Evolutionary conservation across 2,329 filamentous ascomycete genomes (phyloP).

Genomic region (Beauveria sp.): DNA sequence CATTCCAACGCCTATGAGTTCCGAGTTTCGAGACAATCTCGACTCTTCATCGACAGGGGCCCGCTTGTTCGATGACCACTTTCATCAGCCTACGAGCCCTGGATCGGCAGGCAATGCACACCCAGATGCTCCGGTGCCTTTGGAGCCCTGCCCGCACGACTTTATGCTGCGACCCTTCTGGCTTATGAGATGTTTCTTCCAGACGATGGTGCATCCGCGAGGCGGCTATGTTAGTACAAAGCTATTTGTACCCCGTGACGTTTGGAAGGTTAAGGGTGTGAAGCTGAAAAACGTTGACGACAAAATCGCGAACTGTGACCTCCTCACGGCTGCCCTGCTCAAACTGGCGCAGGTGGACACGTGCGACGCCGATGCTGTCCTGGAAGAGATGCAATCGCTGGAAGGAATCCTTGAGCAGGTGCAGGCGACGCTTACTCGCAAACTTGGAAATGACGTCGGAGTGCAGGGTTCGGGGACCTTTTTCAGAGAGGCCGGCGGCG

Average conservation of each 20-base stretch:
- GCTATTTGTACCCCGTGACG: slow-evolving; percentile 84
- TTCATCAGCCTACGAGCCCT: slow-evolving; percentile 59
- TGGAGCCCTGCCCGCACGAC: slow-evolving; percentile 89
- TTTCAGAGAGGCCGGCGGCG: slow-evolving; percentile 61
- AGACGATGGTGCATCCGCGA: slow-evolving; percentile 83
- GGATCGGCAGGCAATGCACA: slow-evolving; percentile 58
- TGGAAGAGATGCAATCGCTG: slow-evolving; percentile 89
- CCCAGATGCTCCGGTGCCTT: slow-evolving; percentile 60
- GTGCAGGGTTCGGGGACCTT: slow-evolving; percentile 64
- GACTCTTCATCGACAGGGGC: slow-evolving; percentile 59
- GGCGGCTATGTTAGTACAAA: slow-evolving; percentile 89
- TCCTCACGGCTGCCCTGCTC: slow-evolving; percentile 78
- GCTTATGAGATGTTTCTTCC: slow-evolving; percentile 91
- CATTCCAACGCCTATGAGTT: slow-evolving; percentile 59
- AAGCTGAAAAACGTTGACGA: slow-evolving; percentile 90
- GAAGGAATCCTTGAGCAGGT: slow-evolving; percentile 83
- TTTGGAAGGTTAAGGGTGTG: slow-evolving; percentile 89
- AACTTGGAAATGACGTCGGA: slow-evolving; percentile 88
- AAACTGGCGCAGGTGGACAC: slow-evolving; percentile 81
- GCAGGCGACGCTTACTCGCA: slow-evolving; percentile 67
- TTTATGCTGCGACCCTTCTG: slow-evolving; percentile 91
- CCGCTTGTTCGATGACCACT: slow-evolving; percentile 76
- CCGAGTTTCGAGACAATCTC: slow-evolving; percentile 52
- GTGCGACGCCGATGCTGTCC: slow-evolving; percentile 80
- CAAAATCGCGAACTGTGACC: slow-evolving; percentile 86